Evolutionary conservation across 179 eudicot species (phyloP).

Genomic region (Gypsophila paniculata): DNA sequence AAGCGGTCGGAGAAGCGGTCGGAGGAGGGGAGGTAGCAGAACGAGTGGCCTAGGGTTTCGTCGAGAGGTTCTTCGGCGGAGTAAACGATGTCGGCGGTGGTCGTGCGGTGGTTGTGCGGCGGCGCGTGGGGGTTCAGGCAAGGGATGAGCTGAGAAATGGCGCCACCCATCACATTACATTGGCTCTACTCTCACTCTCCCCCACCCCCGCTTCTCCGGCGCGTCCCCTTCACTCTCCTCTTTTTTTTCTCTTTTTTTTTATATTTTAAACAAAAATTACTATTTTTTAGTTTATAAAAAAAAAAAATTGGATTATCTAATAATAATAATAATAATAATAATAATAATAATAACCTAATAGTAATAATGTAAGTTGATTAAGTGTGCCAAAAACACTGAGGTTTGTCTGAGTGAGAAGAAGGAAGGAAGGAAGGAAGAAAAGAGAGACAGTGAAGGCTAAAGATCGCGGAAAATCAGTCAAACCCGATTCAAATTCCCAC

Average conservation of each 20-base stretch:
- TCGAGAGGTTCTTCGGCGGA: conserved; percentile 46
- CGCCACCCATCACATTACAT: conserved; percentile 84
- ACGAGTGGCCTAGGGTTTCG: conserved; percentile 97
- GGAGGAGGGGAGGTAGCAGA: conserved; percentile 82
- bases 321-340: too few species aligned
- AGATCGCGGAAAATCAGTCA: conserved; percentile 18
- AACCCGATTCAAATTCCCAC: conserved; percentile 31
- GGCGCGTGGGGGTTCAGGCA: conserved; percentile 45
- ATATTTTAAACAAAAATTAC: too few species aligned
- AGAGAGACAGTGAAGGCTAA: background rate
- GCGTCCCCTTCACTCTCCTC: background rate
- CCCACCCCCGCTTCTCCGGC: background rate
- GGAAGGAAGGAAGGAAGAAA: background rate
- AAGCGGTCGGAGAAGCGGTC: conserved; percentile 59
- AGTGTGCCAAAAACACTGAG: background rate
- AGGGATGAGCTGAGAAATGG: conserved; percentile 66
- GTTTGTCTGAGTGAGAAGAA: background rate
- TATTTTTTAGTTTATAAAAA: too few species aligned
- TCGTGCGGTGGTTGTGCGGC: background rate
- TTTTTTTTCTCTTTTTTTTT: too few species aligned
- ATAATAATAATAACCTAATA: too few species aligned
- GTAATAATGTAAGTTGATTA: background rate
- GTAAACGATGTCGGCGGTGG: conserved; percentile 31
- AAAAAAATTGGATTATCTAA: too few species aligned
- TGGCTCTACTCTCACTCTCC: conserved; percentile 9